Conservation (phyloP, 306 rosid genomes). For the Parietaria judaica region DNA sequence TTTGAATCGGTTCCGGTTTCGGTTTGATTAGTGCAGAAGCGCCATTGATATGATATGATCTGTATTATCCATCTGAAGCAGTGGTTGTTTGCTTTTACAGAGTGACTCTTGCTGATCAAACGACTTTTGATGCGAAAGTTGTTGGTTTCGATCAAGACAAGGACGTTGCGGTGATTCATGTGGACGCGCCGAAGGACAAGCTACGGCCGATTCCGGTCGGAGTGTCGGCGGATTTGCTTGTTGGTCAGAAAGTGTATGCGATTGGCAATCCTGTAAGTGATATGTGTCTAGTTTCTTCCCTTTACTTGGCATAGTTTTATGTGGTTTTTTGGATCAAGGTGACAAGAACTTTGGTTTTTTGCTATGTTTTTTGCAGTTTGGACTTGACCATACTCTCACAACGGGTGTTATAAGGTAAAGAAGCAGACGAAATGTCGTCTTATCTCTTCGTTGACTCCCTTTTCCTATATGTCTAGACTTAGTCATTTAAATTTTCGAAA, state of each 20-base stretch:
- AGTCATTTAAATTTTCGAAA: too few relatives aligned
- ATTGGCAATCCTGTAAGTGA: constrained; percentile 92
- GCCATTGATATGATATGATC: too few relatives aligned
- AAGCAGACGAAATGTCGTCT: constrained; percentile 11
- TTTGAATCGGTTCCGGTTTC: background rate
- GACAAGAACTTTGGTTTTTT: constrained; percentile 8
- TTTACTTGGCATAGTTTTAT: background rate
- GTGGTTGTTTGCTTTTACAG: constrained; percentile 50
- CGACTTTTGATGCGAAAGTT: constrained; percentile 76
- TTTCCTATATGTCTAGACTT: too few relatives aligned
- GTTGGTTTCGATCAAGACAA: constrained; percentile 99
- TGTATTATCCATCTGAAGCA: constrained; percentile 16
- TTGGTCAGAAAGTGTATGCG: constrained; percentile 95
- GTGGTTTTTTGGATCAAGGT: constrained; percentile 6
- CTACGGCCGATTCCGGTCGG: constrained; percentile 89
- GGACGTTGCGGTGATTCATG: constrained; percentile 88
- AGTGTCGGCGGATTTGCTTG: constrained; percentile 86
- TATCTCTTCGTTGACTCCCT: background rate
- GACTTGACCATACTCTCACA: constrained; percentile 95
- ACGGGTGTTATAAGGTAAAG: constrained; percentile 89
- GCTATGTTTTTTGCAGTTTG: constrained; percentile 64
- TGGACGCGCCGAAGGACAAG: constrained; percentile 80
- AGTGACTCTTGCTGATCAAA: constrained; percentile 92
- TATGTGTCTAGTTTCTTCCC: background rate
- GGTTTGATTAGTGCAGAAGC: background rate